Evolutionary conservation across 1,284 basidiomycete genomes (phyloP), one percentile per base, ranked within the genome.

Genomic region (Rhodotorula glutinis): DNA sequence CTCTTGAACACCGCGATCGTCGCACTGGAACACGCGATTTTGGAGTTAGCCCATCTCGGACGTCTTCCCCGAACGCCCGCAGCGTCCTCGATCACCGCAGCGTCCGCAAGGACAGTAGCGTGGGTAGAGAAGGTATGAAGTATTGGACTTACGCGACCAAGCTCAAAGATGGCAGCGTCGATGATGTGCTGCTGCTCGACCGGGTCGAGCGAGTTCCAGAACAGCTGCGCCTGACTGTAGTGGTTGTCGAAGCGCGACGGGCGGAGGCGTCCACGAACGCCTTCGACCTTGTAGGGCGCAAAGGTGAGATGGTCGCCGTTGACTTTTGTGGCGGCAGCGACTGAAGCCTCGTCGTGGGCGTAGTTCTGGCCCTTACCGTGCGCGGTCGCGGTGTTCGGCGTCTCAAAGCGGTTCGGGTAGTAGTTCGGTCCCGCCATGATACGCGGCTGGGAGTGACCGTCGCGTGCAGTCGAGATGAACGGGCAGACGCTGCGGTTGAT

Each of bases 401-500:
- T 78, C 44, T 83, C 79, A 57, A 84, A 82, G 19, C 90, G 84
- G 77, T 63, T 63, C 0, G 87, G 89, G 82, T 82, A 88, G 76
- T 88, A 91, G 63, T 77, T 91, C 89, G 73, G 87, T 38, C 86
- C 83, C 69, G 85, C 85, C 27, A 83, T 81, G 71, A 89, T 89
- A 49, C 79, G 83, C 69, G 84, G 83, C 54, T 85, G 81, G 69
- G 79, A 78, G 64, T 82, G 76, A 1, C 90, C 90, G 74, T 89
- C 89, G 43, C 88, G 85, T 62, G 87, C 82, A 67, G 66, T 86
- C 84, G 74, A 57, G 55, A 74, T 79, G 57, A 91, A 86, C 0
- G 90, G 90, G 74, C 90, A 92, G 3, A 91, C 79, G 2, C 90
- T 88, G 47, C 87, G 83, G 78, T 92, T 92, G 73, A 92, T 90